Evolutionary conservation across 352 stramenopile genomes (phyloP).

Genomic region (Peronospora destructor): DNA sequence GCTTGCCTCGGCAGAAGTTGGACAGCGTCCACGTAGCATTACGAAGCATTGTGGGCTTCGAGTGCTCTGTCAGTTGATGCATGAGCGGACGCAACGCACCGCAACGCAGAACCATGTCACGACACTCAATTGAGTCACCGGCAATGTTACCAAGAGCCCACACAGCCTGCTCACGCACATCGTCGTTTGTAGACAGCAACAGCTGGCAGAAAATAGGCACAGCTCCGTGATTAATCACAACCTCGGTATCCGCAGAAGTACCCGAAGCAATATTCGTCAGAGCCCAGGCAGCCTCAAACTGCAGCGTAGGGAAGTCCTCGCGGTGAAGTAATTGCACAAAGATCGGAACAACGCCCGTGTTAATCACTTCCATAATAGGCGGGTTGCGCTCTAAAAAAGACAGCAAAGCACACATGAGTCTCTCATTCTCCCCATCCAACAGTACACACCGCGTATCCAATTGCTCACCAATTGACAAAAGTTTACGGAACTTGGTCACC

Average conservation of each 20-base stretch:
- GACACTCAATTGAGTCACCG: slow-evolving; percentile 94
- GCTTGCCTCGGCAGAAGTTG: slow-evolving; percentile 96
- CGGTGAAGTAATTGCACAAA: slow-evolving; percentile 97
- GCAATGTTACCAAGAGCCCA: slow-evolving; percentile 99
- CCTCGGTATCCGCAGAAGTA: slow-evolving; percentile 95
- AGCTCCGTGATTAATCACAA: slow-evolving; percentile 95
- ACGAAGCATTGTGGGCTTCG: slow-evolving; percentile 95
- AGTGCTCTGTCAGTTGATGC: slow-evolving; percentile 91
- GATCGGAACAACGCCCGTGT: slow-evolving; percentile 94
- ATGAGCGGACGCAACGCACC: slow-evolving; percentile 93
- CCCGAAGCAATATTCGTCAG: slow-evolving; percentile 99
- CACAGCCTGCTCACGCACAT: slow-evolving; percentile 93
- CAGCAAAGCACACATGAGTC: slow-evolving; percentile 3
- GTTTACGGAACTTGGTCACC: slow-evolving; percentile 97
- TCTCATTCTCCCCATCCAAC: neutral
- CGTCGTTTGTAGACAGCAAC: slow-evolving; percentile 93
- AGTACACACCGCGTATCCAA: neutral
- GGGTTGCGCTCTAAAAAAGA: slow-evolving; percentile 90
- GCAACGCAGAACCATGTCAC: slow-evolving; percentile 92
- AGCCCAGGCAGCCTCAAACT: slow-evolving; percentile 99
- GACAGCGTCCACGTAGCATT: slow-evolving; percentile 99
- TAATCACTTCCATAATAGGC: slow-evolving; percentile 98
- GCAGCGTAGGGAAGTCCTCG: slow-evolving; percentile 88
- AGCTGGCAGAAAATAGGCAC: slow-evolving; percentile 97
- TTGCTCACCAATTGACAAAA: slow-evolving; percentile 92